Base-by-base conservation (phyloP, 169 alveolate species). In the Eimeria brunetti region DNA sequence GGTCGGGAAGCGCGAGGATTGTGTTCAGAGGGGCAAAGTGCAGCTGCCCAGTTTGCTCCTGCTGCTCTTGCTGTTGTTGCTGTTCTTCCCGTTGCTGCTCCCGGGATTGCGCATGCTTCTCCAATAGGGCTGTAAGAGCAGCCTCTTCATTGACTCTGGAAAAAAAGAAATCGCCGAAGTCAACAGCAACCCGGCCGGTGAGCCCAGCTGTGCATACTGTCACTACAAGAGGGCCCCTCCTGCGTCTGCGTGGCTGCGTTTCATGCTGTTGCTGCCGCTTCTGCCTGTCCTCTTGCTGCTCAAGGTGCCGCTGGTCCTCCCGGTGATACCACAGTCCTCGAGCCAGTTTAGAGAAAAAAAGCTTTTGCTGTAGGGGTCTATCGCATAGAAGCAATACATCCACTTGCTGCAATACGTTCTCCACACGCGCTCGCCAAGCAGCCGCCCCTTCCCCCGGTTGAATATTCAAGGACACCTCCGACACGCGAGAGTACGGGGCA, bases 141-240 rank as follows among this genome's bases (percentile, higher is more conserved):
- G 80, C 56, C 38, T 92, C 91, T 18, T 85, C 91, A 60, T 49
- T 56, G 58, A 56, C 80, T 7, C 64, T 69, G 38, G 58, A 58
- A 60, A 85, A 85, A 20, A 30, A n/a, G 78, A 85, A 85, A 27
- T 67, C 76, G 24, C 95, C 95, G 44, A 92, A 83, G 80, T 92
- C 95, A n/a, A 92, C 88, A n/a, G 89, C 73, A 36, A 92, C 62
- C 78, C 95, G 67, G 49, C 95, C 95, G 36, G 88, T 60, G 30
- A 92, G 91, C 41, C 95, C 95, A 30, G 81, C 85, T 38, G 95
- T 81, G 36, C 92, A 92, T 60, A 92, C 95, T 44, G 93, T 84
- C 44, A 92, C 92, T 16, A 92, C 58, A 51, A 53, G 88, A n/a
- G 95, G 95, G 56, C 94, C 94, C 9, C 58, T 41, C 20, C 33